phyloP scores from a whole-genome alignment of 371 early-diverging fungal species.

The Mortierella sp. region DNA sequence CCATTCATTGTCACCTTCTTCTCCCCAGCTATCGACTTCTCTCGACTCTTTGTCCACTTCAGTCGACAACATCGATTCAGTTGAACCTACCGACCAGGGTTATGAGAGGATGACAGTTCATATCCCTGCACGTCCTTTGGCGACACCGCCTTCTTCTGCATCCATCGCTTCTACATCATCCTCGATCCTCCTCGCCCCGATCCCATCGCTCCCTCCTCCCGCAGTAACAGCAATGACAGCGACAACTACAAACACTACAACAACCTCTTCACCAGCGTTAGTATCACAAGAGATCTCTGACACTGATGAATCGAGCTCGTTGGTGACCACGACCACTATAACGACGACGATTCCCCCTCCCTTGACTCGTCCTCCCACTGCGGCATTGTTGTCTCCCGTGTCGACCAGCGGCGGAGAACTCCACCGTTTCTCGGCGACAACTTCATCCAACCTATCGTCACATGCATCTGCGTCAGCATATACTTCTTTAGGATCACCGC shows the following conservation, averaged over 20 bases:
- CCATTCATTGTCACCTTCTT: not conserved
- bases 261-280: no score
- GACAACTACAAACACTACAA: no score
- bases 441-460: not conserved
- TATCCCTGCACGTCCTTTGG: conserved; percentile 4
- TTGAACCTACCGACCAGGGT: not conserved
- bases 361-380: conserved; percentile 7
- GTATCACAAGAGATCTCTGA: not conserved
- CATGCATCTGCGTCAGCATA: not conserved
- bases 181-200: not conserved
- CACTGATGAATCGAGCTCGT: not conserved
- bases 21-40: not conserved
- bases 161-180: not conserved
- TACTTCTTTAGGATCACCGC: not conserved
- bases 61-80: not conserved
- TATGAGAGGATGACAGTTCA: not conserved
- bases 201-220: not conserved
- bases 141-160: conserved; percentile 3
- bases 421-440: not conserved
- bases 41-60: not conserved
- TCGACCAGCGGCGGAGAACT: conserved; percentile 4
- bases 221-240: not conserved
- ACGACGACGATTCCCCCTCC: not conserved
- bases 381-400: conserved; percentile 5
- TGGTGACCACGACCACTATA: no score